A percentile compares a stretch with the other conserved stretches of the same genome.
phyloP scores from a whole-genome alignment of 2,329 filamentous ascomycete genomes.

The Aspergillus transmontanensis region DNA sequence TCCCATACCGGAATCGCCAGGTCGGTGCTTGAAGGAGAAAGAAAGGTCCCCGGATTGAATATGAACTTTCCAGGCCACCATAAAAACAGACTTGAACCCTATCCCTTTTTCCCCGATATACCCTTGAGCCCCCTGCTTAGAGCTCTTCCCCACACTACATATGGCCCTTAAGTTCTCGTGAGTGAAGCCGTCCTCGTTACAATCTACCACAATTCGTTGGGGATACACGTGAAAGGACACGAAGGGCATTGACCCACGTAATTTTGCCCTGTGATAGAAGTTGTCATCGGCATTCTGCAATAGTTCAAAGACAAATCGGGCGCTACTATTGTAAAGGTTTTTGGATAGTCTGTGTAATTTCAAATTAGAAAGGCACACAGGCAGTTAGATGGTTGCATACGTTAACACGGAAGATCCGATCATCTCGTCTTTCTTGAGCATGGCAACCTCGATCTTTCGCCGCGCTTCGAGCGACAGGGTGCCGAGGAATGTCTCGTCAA shows the following conservation, averaged over 20 bases:
- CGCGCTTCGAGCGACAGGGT: constrained; percentile 6
- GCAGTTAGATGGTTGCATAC: constrained; percentile 3
- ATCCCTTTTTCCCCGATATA: constrained; percentile 40
- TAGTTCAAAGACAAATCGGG: constrained; percentile 34
- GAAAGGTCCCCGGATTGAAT: constrained; percentile 44
- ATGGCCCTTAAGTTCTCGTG: constrained; percentile 40
- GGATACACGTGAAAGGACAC: constrained; percentile 23
- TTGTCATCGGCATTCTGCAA: constrained; percentile 51
- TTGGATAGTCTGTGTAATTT: constrained; percentile 17
- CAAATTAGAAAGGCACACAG: not conserved
- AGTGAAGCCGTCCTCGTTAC: constrained; percentile 49
- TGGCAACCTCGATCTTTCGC: constrained; percentile 10
- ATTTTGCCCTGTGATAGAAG: constrained; percentile 24
- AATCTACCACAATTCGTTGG: constrained; percentile 44
- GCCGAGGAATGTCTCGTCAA: constrained; percentile 7
- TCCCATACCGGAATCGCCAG: constrained; percentile 48
- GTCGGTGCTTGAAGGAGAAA: constrained; percentile 40
- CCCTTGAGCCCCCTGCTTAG: constrained; percentile 34
- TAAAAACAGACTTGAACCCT: constrained; percentile 43
- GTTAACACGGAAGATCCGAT: constrained; percentile 15
- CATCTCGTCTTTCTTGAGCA: constrained; percentile 16
- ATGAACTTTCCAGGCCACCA: constrained; percentile 37
- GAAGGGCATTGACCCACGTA: constrained; percentile 18
- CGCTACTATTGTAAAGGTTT: constrained; percentile 23
- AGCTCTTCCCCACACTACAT: constrained; percentile 39